Percentiles rank a stretch among this genome's conserved stretches.
These are phyloP conservation scores for Zangia roseola DNA, from an alignment of 768 basidiomycete genomes.

Conservation along the genomic window DNA sequence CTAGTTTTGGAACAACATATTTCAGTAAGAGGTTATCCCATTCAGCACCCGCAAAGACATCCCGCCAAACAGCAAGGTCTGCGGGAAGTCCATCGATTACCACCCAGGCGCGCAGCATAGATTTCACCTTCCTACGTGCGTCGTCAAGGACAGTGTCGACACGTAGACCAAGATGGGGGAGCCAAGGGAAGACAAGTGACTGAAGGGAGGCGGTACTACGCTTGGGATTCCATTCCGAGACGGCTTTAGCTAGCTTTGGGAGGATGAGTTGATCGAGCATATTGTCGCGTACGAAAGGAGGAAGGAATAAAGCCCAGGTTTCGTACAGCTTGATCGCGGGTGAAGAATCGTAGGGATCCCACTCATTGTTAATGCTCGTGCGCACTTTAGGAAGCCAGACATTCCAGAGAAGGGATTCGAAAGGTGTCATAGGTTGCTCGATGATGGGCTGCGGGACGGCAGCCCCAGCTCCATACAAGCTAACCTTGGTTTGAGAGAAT, in stretches of 20 bases:
- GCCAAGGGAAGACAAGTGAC: conserved; percentile 91
- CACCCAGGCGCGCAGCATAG: conserved; percentile 72
- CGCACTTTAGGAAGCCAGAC: conserved; percentile 96
- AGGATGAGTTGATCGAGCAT: conserved; percentile 93
- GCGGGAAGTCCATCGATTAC: conserved; percentile 68
- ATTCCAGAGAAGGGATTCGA: conserved; percentile 92
- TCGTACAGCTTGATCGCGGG: conserved; percentile 84
- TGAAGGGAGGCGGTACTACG: conserved; percentile 61
- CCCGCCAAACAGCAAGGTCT: conserved; percentile 81
- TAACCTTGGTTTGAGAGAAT: conserved; percentile 44
- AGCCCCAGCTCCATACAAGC: conserved; percentile 54
- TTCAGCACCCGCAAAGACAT: conserved; percentile 76
- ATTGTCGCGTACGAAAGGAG: conserved; percentile 90
- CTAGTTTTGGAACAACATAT: conserved; percentile 90
- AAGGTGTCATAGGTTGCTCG: conserved; percentile 84
- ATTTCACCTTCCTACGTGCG: conserved; percentile 82
- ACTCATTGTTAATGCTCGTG: conserved; percentile 92
- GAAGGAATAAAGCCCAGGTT: conserved; percentile 84
- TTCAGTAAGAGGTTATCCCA: conserved; percentile 93
- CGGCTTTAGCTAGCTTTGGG: conserved; percentile 84
- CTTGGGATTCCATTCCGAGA: conserved; percentile 80
- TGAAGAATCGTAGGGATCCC: conserved; percentile 71
- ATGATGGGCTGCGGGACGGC: conserved; percentile 30
- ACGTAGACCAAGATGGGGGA: conserved; percentile 82
- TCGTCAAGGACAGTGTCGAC: conserved; percentile 86